Evolutionary conservation across 2,329 filamentous ascomycete genomes (phyloP), one percentile per base, ranked within the genome.

Genomic region (Pseudocercospora pini-densiflorae): DNA sequence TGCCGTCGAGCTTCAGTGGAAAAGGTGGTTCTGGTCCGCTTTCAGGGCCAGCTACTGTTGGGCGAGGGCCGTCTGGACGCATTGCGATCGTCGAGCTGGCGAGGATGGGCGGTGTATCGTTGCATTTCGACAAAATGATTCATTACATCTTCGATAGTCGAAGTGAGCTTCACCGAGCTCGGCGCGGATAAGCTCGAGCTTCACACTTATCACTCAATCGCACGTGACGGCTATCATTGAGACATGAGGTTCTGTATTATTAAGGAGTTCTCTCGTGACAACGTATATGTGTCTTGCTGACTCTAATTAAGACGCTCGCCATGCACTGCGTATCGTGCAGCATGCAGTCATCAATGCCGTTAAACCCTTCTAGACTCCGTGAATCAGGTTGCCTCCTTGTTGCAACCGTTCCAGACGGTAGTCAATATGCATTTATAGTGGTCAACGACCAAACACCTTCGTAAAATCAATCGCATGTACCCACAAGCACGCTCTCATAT

Each of bases 1-100:
- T 88, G 24, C 95, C 95, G 68, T 91, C 90, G 81, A 98, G 89
- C 72, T 86, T 88, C 73, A 97, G 85, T 0, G 95, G 95, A 79
- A 89, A 98, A 0, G 95, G 95, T 5, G 87, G 60, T 73, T 89
- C 84, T 12, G 94, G 94, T 2, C 93, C 93, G 45, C 83, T 79
- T 51, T 92, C 88, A 8, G 90, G 84, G 63, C 94, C 94, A 66
- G 92, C 88, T 72, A 95, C 87, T 7, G 85, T 83, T 55, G 92
- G 89, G 68, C 92, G 89, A 69, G 85, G 82, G 29, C 79, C 77
- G 69, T 83, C 77, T 70, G 85, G 82, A 68, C 73, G 71, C 75
- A 77, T 78, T 9, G 3, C 58, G 51, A 51, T 27, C 23, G 53
- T 58, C 10, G 24, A 21, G 31, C 19, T 21, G 29, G 10, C 14